Base-by-base conservation (phyloP, 192 early-diverging fungal genomes). In the Coemansia sp. region DNA sequence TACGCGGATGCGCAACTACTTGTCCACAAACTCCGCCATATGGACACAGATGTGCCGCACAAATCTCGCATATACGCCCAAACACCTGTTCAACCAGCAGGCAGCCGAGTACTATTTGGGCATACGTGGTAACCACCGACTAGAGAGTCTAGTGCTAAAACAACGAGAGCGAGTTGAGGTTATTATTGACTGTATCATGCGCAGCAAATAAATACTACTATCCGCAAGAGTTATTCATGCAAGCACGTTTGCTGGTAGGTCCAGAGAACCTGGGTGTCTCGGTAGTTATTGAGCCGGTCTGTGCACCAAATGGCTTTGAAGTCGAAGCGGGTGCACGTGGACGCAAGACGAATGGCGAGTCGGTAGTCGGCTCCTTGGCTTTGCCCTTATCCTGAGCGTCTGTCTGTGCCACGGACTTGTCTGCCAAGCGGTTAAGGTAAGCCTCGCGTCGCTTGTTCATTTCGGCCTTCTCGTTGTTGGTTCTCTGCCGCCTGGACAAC, bases 101-200 rank as follows among this genome's bases (percentile, higher is more conserved):
- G 58, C 70, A 19, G 80, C 80, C 40, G 69, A 76, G 60, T 83
- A 75, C 58, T 83, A 83, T 53, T 19, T 76, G 63, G 64, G 62
- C 7, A 75, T 83, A 22, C 80, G 80, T 22, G 80, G 80, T 17
- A 75, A 77, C 64, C 63, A 44, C 5, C 48, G 80, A 24, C 59
- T 72, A 15, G 80, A 83, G 42, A 68, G 42, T 42, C 65, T 46
- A 4, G 80, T 83, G 8, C 45, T 77, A 34, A 38, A 72, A 27
- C 80, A 83, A 34, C 65, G 80, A 15, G 55, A 69, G 39, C 75
- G 70, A 15, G 63, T 83, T 22, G 80, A 83, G 67, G 39, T 48
- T 17, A 41, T 64, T 9, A 71, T 83, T n/a, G 13, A 62, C 10
- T 53, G 48, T 13, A 77, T 82, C 20, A 56, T 71, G 9, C 65